These are phyloP conservation scores for Goffeauzyma gilvescens DNA, from an alignment of 768 basidiomycete genomes.

Conservation along the genomic window DNA sequence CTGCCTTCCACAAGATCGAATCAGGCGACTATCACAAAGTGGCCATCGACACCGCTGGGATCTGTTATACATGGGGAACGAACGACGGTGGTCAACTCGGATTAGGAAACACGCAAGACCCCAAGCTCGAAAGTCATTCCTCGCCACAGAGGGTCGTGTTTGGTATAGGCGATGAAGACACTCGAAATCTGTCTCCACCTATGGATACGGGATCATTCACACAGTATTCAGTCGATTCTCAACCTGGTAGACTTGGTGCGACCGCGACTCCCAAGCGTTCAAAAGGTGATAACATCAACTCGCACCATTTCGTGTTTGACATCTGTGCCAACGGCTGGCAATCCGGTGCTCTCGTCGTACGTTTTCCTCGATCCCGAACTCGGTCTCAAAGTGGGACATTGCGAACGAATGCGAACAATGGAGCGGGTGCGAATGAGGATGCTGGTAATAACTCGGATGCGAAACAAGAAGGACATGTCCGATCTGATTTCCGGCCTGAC, in stretches of 20 bases:
- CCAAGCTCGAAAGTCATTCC: conserved; percentile 37
- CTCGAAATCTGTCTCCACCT: too few species aligned
- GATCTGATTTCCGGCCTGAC: too few species aligned
- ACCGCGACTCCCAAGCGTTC: too few species aligned
- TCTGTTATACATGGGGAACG: conserved; percentile 60
- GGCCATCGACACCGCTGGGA: conserved; percentile 59
- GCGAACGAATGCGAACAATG: too few species aligned
- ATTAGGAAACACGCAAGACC: conserved; percentile 43
- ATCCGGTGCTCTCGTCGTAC: conserved; percentile 70
- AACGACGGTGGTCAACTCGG: conserved; percentile 68
- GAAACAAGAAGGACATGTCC: too few species aligned
- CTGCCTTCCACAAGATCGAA: conserved; percentile 37
- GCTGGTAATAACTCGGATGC: too few species aligned
- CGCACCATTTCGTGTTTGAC: conserved; percentile 54
- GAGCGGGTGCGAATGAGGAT: too few species aligned
- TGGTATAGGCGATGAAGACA: conserved; percentile 33
- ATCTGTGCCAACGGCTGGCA: conserved; percentile 81
- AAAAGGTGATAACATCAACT: neutral
- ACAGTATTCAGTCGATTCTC: too few species aligned
- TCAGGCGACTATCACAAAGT: conserved; percentile 85
- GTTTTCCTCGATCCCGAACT: too few species aligned
- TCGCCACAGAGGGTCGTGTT: conserved; percentile 56
- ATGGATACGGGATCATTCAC: too few species aligned
- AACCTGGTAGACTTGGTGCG: too few species aligned
- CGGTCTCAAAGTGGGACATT: too few species aligned